Base-by-base conservation (phyloP, 2,329 filamentous ascomycete genomes). In the Sarocladium strictum region DNA sequence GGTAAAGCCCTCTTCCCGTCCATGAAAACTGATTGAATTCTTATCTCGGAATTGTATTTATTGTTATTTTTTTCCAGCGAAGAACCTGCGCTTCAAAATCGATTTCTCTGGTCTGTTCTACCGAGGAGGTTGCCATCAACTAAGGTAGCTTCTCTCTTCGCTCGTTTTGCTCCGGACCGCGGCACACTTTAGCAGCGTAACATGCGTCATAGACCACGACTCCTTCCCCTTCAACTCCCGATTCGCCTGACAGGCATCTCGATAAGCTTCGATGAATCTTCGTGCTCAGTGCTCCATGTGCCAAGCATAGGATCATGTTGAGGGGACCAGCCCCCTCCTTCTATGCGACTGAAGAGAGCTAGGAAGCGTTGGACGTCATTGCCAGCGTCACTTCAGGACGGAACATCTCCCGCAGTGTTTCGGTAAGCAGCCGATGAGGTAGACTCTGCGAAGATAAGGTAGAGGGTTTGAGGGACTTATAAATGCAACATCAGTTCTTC, bases 141-240 rank as follows among this genome's bases (percentile, higher is more conserved):
- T 17, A 11, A 11, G 11, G 9, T 23, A 7, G 5, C 40, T 23
- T 7, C 11, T 32, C 29, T 32, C 29, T 4, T 49, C 43, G 43
- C 43, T 49, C 43, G 43, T 29, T 49, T 49, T 32, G 11, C 43
- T 49, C 43, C 43, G 43, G 26, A 10, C 43, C 35, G n/a, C n/a
- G 15, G 15, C 35, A 38, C 35, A 38, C 6, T 5, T 38, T 33
- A 23, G 19, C 43, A 29, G 11, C 43, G 23, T 17, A 17, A 5
- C 24, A 3, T 49, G 43, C 43, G 43, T 49, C 43, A 49, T 49
- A 49, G 43, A 49, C 43, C n/a, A 17, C 3, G 23, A 7, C 43
- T 29, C 11, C 43, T 12, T 12, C 23, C 3, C 10, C 43, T 14
- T 23, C 17, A 43, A 38, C 17, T 45, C 40, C n/a, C 40, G 23